These are phyloP conservation scores for Quercus engelmannii DNA, from an alignment of 306 rosid species.

Conservation along the genomic window DNA sequence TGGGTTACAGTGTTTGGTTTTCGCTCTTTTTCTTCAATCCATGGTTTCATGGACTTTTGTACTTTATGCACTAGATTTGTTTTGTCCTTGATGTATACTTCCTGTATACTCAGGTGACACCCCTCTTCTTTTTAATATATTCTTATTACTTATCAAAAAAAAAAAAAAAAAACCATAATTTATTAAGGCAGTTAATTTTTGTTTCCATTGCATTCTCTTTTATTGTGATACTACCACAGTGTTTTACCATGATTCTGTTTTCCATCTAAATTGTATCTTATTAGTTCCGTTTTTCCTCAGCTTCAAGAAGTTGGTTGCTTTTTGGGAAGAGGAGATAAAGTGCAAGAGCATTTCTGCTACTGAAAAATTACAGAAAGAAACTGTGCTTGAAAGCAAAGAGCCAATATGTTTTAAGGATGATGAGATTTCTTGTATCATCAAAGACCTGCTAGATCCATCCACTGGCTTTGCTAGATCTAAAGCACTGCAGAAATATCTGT, in stretches of 20 bases:
- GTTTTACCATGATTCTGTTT: neutral
- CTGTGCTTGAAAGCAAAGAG: conserved; percentile 37
- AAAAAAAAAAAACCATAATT: no score
- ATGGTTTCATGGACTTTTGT: no score
- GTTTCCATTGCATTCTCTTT: no score
- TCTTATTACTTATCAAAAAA: no score
- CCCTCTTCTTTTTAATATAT: no score
- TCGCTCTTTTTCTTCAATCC: no score
- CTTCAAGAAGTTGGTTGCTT: conserved; percentile 61
- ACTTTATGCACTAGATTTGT: no score
- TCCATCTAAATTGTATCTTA: conserved; percentile 4
- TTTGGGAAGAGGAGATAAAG: conserved; percentile 53
- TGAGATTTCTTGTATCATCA: conserved; percentile 43
- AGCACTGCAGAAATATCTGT: conserved; percentile 59
- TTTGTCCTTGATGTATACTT: no score
- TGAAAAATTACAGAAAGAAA: conserved; percentile 42
- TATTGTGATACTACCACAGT: neutral
- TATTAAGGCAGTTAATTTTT: no score
- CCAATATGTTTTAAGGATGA: conserved; percentile 34
- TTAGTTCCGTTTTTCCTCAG: conserved; percentile 46
- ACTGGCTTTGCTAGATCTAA: conserved; percentile 42
- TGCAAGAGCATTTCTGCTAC: conserved; percentile 31
- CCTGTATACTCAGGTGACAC: no score
- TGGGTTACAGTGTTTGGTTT: no score
- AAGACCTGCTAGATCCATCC: conserved; percentile 62